Evolutionary conservation across 305 asterid genomes (phyloP).

Genomic region (Galium porrigens): DNA sequence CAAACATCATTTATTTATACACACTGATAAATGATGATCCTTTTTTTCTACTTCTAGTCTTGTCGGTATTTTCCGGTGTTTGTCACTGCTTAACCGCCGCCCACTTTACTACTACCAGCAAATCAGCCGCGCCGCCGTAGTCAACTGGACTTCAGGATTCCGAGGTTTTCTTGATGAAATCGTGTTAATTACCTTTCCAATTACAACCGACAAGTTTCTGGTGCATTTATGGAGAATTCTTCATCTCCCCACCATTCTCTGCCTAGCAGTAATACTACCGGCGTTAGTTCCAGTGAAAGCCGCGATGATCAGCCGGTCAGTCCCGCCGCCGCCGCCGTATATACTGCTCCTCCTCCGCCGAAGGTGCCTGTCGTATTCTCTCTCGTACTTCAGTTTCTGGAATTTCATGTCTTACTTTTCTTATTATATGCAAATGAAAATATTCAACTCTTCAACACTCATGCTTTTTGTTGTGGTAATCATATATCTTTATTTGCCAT

Average conservation of each 20-base stretch:
- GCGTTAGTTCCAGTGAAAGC: slow-evolving; percentile 5
- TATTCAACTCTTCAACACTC: neutral
- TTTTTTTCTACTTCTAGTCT: neutral
- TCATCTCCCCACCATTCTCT: slow-evolving; percentile 20
- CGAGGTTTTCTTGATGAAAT: neutral
- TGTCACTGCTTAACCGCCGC: neutral
- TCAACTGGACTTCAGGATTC: neutral
- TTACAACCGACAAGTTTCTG: neutral
- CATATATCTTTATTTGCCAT: too few relatives aligned
- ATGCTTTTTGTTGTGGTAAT: neutral
- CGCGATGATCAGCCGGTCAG: slow-evolving; percentile 18
- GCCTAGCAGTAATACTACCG: neutral
- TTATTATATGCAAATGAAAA: neutral
- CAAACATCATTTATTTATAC: neutral
- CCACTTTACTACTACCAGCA: neutral
- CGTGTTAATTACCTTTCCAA: neutral
- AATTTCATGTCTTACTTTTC: neutral
- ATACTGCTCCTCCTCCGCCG: slow-evolving; percentile 16
- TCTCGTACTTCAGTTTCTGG: slow-evolving; percentile 1
- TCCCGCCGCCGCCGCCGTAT: slow-evolving; percentile 15
- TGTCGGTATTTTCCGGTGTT: neutral
- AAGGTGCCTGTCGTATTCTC: slow-evolving; percentile 22
- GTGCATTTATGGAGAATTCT: slow-evolving; percentile 31
- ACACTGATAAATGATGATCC: neutral
- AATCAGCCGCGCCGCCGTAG: neutral